Percentiles rank a stretch among this genome's conserved stretches.
phyloP scores from a whole-genome alignment of 1,284 basidiomycete species.

The Rhodotorula sp. region DNA sequence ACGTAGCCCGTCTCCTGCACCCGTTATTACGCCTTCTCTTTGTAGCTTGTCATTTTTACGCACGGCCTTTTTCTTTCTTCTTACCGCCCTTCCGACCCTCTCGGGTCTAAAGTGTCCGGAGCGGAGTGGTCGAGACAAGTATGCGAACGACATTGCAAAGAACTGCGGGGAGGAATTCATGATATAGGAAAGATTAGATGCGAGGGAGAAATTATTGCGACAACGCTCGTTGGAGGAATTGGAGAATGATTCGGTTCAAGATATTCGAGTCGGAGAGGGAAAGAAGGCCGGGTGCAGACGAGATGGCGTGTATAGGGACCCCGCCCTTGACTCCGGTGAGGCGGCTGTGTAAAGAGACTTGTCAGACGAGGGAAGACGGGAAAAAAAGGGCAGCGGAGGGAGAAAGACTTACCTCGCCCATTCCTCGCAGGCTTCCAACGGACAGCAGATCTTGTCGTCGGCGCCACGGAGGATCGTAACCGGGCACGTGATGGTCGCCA shows the following conservation, averaged over 20 bases:
- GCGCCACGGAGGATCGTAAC: conserved; percentile 20
- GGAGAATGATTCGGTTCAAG: conserved; percentile 20
- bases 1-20: neutral
- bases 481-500: conserved; percentile 13
- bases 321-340: conserved; percentile 13
- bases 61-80: neutral
- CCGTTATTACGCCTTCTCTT: neutral
- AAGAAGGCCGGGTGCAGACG: conserved; percentile 18
- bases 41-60: neutral
- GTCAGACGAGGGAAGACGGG: neutral
- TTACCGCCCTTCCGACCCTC: too few species aligned
- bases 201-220: neutral
- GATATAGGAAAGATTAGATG: too few species aligned
- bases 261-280: conserved; percentile 25
- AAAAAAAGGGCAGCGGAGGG: neutral
- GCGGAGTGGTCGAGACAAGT: too few species aligned
- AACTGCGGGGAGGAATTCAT: too few species aligned
- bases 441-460: conserved; percentile 21
- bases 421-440: conserved; percentile 14
- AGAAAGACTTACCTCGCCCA: conserved; percentile 15
- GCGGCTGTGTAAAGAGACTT: neutral
- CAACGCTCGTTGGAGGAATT: conserved; percentile 5
- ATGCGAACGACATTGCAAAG: too few species aligned
- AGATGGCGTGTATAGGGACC: conserved; percentile 2
- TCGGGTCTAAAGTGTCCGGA: too few species aligned